Evolutionary conservation across 768 basidiomycete species (phyloP), one percentile per base, ranked within the genome.

Genomic region (Hypholoma fasciculare): DNA sequence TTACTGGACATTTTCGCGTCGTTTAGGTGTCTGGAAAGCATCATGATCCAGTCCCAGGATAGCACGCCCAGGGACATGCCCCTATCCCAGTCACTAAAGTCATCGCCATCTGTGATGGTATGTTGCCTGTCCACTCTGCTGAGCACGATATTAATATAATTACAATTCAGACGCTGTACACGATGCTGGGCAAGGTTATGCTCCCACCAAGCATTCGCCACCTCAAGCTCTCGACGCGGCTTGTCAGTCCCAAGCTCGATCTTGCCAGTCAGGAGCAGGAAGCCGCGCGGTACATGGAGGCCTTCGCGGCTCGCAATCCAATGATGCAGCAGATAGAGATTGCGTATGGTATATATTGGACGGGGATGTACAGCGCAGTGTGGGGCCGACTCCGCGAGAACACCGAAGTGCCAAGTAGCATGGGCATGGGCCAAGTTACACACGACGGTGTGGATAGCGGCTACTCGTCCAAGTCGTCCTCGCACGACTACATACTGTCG

Each of bases 341-440:
- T 3, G 62, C 62, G 13, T 73, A 71, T 49, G 71, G 71, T 2
- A 68, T 68, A 11, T 71, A 72, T 49, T 72, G 70, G 72, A 69
- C 69, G 6, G 71, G 72, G 17, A 69, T 64, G 61, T 73, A 65
- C 58, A 63, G 59, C 14, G 69, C 62, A 14, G 61, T 61, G 13
- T 73, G 71, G 70, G 67, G 61, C 14, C 63, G 71, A 16, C 52
- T 65, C 26, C 42, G 65, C 37, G 56, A 59, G 16, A 67, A 64
- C 20, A 47, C 43, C 1, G 53, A 62, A 43, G 19, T 27, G 16
- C 20, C n/a, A 23, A 20, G 19, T 1, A 14, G 54, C 14, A 9
- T 40, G 1, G 43, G 43, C n/a, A 23, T 46, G 11, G 47, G 57
- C 37, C 23, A 54, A 34, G 50, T 49, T 55, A 57, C 36, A 54